Evolutionary conservation across 2,329 filamentous ascomycete genomes (phyloP).

Genomic region (Botryotinia globosa): DNA sequence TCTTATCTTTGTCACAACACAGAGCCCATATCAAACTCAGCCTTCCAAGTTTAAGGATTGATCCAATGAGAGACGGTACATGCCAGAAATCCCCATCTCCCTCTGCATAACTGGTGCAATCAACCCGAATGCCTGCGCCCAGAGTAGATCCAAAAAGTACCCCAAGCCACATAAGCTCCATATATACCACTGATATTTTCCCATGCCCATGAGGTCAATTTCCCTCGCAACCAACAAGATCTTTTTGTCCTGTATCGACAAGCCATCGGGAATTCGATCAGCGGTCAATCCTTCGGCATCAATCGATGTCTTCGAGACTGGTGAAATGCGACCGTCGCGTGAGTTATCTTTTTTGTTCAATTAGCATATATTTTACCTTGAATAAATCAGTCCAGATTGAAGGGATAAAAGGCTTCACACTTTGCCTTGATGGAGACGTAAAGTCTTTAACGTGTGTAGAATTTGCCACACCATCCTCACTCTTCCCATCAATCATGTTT

Average conservation of each 20-base stretch:
- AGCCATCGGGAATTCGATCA: background rate
- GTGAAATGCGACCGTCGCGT: background rate
- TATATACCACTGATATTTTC: constrained; percentile 34
- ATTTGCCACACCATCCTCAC: background rate
- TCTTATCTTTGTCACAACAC: background rate
- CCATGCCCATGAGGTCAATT: constrained; percentile 31
- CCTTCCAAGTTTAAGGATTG: background rate
- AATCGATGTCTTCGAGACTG: background rate
- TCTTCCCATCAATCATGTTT: background rate
- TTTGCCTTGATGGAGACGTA: background rate
- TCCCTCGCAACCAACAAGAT: constrained; percentile 25
- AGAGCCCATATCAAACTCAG: background rate
- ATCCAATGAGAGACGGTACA: background rate
- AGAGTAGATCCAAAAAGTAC: constrained; percentile 34
- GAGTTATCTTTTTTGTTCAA: background rate
- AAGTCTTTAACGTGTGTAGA: background rate
- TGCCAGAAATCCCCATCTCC: constrained; percentile 28
- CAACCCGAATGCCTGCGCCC: constrained; percentile 33
- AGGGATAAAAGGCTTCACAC: background rate
- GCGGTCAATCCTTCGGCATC: background rate
- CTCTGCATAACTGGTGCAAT: constrained; percentile 29
- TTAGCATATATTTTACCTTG: background rate
- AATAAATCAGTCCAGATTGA: background rate
- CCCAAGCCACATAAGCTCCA: constrained; percentile 34
- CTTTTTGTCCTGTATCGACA: constrained; percentile 26